These are phyloP conservation scores for Arabidopsis hybrid DNA, from an alignment of 441 rosid species.

Conservation along the genomic window DNA sequence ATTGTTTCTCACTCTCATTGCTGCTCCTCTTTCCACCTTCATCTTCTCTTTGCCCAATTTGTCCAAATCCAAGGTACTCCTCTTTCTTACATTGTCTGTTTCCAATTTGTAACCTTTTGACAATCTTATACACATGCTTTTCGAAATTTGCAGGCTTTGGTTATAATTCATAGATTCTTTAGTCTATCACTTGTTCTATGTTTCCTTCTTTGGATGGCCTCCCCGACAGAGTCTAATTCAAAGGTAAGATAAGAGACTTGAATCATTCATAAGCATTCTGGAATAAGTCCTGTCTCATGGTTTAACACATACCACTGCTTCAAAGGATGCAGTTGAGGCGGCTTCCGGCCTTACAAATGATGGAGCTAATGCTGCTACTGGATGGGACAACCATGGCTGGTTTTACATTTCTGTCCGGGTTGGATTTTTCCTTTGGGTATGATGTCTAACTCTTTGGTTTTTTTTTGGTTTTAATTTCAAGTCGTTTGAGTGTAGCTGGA, in stretches of 20 bases:
- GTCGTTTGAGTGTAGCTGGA: slow-evolving; percentile 22
- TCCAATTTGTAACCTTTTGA: neutral
- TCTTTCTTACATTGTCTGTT: slow-evolving; percentile 14
- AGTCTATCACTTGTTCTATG: slow-evolving; percentile 79
- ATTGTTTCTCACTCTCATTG: slow-evolving; percentile 73
- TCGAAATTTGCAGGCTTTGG: slow-evolving; percentile 84
- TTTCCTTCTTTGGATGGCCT: slow-evolving; percentile 78
- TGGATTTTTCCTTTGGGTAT: slow-evolving; percentile 93
- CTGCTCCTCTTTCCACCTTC: slow-evolving; percentile 91
- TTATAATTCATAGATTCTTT: slow-evolving; percentile 92
- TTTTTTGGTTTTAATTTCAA: slow-evolving; percentile 19
- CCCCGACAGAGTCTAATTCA: slow-evolving; percentile 52
- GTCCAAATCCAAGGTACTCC: slow-evolving; percentile 75
- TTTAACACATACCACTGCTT: slow-evolving; percentile 38
- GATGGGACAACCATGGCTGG: slow-evolving; percentile 70
- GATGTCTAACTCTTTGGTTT: slow-evolving; percentile 15
- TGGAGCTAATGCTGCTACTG: slow-evolving; percentile 49
- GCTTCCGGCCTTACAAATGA: slow-evolving; percentile 48
- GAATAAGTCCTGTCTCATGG: slow-evolving; percentile 4
- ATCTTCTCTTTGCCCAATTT: slow-evolving; percentile 77
- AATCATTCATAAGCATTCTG: neutral
- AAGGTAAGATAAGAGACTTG: slow-evolving; percentile 53
- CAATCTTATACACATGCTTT: slow-evolving; percentile 47
- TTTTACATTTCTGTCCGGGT: slow-evolving; percentile 82
- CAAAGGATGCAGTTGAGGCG: slow-evolving; percentile 55